A percentile compares a stretch with the other conserved stretches of the same genome.
phyloP scores from a whole-genome alignment of 495 filamentous ascomycete genomes.

The Penicillium ochrochloron region DNA sequence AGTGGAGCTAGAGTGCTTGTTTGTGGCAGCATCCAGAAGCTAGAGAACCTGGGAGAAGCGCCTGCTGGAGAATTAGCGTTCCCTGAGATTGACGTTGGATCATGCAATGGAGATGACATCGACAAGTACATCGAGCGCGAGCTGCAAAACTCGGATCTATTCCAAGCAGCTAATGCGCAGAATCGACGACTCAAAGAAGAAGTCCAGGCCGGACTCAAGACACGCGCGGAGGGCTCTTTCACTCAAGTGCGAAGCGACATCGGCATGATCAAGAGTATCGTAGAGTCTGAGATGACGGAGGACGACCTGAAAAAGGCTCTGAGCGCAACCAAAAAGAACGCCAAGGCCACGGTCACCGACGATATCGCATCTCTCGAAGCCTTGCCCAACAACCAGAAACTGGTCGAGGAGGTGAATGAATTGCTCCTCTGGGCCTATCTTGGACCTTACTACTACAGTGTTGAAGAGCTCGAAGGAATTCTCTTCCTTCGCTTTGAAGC shows the following conservation, averaged over 20 bases:
- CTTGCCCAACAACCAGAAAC: background rate
- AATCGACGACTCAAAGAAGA: conserved; percentile 1
- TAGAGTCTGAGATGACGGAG: background rate
- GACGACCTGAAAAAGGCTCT: conserved; percentile 1
- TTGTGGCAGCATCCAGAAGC: background rate
- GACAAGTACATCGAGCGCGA: conserved; percentile 3
- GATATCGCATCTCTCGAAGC: background rate
- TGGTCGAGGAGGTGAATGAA: background rate
- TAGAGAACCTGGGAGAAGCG: background rate
- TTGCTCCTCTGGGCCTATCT: background rate
- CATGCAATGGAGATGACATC: background rate
- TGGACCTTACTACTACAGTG: background rate
- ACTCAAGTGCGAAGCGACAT: conserved; percentile 2
- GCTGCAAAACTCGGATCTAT: background rate
- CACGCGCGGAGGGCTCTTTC: background rate
- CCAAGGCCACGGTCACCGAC: background rate
- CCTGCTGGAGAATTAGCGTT: background rate
- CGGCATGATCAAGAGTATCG: background rate
- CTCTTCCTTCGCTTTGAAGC: conserved; percentile 1
- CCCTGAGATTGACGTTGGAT: background rate
- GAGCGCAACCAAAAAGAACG: conserved; percentile 3
- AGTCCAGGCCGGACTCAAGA: background rate
- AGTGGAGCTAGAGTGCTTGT: background rate
- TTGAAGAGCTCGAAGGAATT: background rate
- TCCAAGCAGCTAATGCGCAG: conserved; percentile 1